A percentile compares a stretch with the other conserved stretches of the same genome.
Conservation (phyloP, 495 filamentous ascomycete genomes). For the Xylaria intraflava region DNA sequence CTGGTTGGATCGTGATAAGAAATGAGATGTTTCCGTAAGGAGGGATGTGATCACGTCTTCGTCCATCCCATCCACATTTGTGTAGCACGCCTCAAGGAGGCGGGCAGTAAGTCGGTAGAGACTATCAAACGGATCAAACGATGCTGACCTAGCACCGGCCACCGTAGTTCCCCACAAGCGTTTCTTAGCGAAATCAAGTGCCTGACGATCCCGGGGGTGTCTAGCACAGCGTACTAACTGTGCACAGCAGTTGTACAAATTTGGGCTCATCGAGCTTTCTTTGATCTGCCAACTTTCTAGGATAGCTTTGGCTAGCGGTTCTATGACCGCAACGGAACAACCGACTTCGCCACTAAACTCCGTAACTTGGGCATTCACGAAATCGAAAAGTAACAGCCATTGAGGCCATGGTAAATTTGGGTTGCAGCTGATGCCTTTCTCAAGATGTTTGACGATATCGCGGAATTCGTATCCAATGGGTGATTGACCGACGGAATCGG, state of each 20-base stretch:
- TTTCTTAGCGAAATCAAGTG: conserved; percentile 51
- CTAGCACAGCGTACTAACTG: conserved; percentile 33
- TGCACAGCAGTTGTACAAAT: conserved; percentile 26
- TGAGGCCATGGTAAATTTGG: conserved; percentile 38
- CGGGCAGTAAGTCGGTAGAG: conserved; percentile 50
- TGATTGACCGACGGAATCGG: conserved; percentile 26
- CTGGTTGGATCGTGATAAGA: conserved; percentile 33
- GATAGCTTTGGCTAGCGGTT: conserved; percentile 59
- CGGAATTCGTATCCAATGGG: conserved; percentile 55
- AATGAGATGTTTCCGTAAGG: conserved; percentile 29
- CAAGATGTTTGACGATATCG: conserved; percentile 60
- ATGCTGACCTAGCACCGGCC: conserved; percentile 33
- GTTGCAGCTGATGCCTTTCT: conserved; percentile 50
- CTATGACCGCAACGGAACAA: conserved; percentile 55
- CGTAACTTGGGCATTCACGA: conserved; percentile 51
- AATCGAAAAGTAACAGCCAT: conserved; percentile 58
- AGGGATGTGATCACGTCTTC: conserved; percentile 18
- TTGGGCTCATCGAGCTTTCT: conserved; percentile 2
- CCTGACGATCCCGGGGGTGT: conserved; percentile 47
- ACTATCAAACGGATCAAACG: conserved; percentile 54
- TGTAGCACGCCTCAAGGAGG: conserved; percentile 42
- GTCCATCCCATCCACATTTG: conserved; percentile 17
- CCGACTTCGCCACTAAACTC: conserved; percentile 61
- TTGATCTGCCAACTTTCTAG: conserved; percentile 17
- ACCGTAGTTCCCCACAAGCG: conserved; percentile 53